phyloP scores from a whole-genome alignment of 2,329 filamentous ascomycete species.

The Blumeria hordei region DNA sequence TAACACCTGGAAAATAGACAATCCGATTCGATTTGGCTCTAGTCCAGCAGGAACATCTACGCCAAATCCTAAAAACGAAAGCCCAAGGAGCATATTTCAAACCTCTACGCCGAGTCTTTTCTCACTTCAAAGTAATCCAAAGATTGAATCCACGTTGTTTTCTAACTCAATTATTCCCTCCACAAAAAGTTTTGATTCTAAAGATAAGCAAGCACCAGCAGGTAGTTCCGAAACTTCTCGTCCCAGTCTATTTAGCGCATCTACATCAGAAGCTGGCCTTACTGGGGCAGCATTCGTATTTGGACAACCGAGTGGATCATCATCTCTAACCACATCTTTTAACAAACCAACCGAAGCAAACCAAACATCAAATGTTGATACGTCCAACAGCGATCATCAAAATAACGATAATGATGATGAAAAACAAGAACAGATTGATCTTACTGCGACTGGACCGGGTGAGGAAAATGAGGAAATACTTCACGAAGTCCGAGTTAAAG shows the following conservation, averaged over 20 bases:
- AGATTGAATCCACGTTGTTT: background rate
- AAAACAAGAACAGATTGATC: constrained; percentile 43
- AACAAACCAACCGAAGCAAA: constrained; percentile 12
- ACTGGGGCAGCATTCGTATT: background rate
- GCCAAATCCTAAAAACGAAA: too few relatives aligned
- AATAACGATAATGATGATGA: constrained; percentile 24
- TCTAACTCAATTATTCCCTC: background rate
- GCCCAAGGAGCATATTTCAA: background rate
- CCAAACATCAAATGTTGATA: constrained; percentile 13
- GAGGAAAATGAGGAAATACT: constrained; percentile 50
- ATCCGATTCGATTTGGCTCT: constrained; percentile 21
- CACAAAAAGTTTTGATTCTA: background rate
- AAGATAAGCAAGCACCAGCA: background rate
- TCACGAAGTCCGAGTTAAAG: constrained; percentile 48
- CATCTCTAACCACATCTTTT: constrained; percentile 13
- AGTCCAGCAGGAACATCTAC: too few relatives aligned
- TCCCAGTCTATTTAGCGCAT: background rate
- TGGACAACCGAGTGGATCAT: constrained; percentile 2
- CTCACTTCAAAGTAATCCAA: background rate
- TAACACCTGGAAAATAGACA: constrained; percentile 25
- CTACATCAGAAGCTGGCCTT: background rate
- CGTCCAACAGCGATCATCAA: constrained; percentile 11
- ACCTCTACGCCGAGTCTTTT: background rate
- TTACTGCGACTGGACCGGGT: constrained; percentile 39
- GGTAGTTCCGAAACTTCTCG: background rate